Percentiles rank a stretch among this genome's conserved stretches.
Conservation (phyloP, 371 early-diverging fungal genomes). For the Amoeboaphelidium protococcarum region DNA sequence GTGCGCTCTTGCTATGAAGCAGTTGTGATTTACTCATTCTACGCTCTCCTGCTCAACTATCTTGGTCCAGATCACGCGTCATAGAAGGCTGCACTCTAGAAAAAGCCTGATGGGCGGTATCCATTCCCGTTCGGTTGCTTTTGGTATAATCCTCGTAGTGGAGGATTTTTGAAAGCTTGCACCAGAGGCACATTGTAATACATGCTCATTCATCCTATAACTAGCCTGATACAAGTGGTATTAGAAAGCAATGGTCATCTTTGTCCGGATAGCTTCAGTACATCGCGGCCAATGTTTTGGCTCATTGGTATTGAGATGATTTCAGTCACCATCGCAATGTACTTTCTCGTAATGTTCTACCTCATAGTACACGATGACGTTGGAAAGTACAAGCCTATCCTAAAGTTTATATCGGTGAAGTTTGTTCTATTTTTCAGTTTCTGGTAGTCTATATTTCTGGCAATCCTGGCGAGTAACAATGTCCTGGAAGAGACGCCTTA, state of each 20-base stretch:
- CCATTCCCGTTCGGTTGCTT: constrained; percentile 32
- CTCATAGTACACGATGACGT: constrained; percentile 16
- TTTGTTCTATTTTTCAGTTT: constrained; percentile 24
- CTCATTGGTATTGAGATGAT: constrained; percentile 20
- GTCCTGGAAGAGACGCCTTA: constrained; percentile 14
- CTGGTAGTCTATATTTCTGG: constrained; percentile 21
- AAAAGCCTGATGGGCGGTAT: constrained; percentile 10
- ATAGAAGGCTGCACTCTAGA: neutral
- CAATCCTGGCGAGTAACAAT: constrained; percentile 11
- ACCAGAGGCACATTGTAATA: constrained; percentile 33
- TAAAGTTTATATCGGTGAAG: constrained; percentile 23
- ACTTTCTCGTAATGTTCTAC: constrained; percentile 15
- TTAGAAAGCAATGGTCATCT: constrained; percentile 18
- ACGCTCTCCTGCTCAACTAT: constrained; percentile 23
- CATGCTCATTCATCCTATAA: constrained; percentile 22
- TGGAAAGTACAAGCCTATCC: constrained; percentile 8
- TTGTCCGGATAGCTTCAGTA: constrained; percentile 18
- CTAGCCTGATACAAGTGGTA: constrained; percentile 25
- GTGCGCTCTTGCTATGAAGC: constrained; percentile 39
- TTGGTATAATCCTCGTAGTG: constrained; percentile 22
- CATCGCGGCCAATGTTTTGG: constrained; percentile 27
- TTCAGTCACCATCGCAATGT: constrained; percentile 22
- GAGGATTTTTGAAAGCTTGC: constrained; percentile 22
- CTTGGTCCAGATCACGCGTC: constrained; percentile 10
- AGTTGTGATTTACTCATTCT: constrained; percentile 28